Base-by-base conservation (phyloP, 768 basidiomycete species). In the Lentinula aciculospora region DNA sequence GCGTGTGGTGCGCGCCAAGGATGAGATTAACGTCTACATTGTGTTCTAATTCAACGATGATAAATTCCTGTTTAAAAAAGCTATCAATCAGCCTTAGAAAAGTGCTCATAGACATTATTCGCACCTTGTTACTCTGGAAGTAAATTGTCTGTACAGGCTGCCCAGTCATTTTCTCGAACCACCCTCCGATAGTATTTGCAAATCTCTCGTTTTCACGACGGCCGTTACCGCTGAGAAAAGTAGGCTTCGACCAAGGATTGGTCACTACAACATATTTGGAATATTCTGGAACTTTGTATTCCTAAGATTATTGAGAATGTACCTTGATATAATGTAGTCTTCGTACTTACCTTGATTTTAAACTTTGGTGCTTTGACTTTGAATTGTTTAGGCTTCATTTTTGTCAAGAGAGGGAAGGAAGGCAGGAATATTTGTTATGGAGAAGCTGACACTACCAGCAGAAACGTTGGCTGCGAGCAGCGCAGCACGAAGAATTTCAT, bases 1-100 rank as follows among this genome's bases (percentile, higher is more conserved):
- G n/a, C 9, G 51, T 53, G 36, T 53, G 51, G 25, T 53, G 51
- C 12, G 51, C 51, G 25, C 51, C 51, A 15, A 53, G 51, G 17
- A 53, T 39, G 4, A 8, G 2, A 23, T 36, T 12, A 13, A 53
- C 21, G 34, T 53, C 28, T 7, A 37, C 51, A 15, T 23, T 39
- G 27, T 23, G 15, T n/a, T 36, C 32, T 39, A 53, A 36, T 39
- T 53, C 51, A 15, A 53, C 36, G 39, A 53, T 53, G 36, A 53
- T 53, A 12, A 36, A 28, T 23, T 39, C 36, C 51, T 53, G 23
- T 13, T 3, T 9, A 6, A 44, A 2, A 44, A 45, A 42, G 7
- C 1, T 3, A 12, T 29, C 12, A 29, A 27, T 47, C 19, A 47
- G 15, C 40, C n/a, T 28, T 9, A 19, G 17, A n/a, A 4, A 1